These are phyloP conservation scores for Tieghemostelium lacteum DNA, from an alignment of 78 protist genomes.

Conservation along the genomic window DNA sequence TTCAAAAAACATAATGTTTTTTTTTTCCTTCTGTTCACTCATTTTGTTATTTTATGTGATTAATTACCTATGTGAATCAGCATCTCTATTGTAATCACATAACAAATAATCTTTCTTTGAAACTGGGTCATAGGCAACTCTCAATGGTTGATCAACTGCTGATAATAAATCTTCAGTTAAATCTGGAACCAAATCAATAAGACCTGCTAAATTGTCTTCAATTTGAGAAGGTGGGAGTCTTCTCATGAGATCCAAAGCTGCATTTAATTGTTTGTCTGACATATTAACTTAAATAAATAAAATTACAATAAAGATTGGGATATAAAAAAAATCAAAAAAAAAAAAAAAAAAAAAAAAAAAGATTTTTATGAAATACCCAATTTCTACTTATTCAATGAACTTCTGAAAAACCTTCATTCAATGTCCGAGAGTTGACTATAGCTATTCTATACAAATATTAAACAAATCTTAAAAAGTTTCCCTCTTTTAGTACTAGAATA, in stretches of 20 bases:
- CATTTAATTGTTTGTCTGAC: slow-evolving; percentile 88
- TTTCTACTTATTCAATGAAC: too few species aligned
- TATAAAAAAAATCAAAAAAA: too few species aligned
- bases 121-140: slow-evolving; percentile 85
- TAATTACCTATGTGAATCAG: slow-evolving; percentile 95
- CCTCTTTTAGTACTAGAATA: too few species aligned
- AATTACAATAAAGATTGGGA: too few species aligned
- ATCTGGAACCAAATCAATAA: slow-evolving; percentile 95
- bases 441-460: too few species aligned
- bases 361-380: too few species aligned
- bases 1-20: too few species aligned
- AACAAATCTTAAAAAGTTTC: too few species aligned
- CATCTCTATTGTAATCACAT: slow-evolving; percentile 99
- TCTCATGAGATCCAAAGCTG: slow-evolving; percentile 95
- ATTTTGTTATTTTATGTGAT: background rate
- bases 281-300: slow-evolving; percentile 35
- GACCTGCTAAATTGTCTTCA: slow-evolving; percentile 88
- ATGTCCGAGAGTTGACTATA: too few species aligned
- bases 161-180: slow-evolving; percentile 95
- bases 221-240: slow-evolving; percentile 94
- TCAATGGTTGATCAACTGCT: slow-evolving; percentile 96
- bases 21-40: too few species aligned
- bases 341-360: too few species aligned
- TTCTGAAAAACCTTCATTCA: too few species aligned
- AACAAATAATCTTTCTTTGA: slow-evolving; percentile 88